Conservation (phyloP, 768 basidiomycete genomes). For the Grammothele lineata region DNA sequence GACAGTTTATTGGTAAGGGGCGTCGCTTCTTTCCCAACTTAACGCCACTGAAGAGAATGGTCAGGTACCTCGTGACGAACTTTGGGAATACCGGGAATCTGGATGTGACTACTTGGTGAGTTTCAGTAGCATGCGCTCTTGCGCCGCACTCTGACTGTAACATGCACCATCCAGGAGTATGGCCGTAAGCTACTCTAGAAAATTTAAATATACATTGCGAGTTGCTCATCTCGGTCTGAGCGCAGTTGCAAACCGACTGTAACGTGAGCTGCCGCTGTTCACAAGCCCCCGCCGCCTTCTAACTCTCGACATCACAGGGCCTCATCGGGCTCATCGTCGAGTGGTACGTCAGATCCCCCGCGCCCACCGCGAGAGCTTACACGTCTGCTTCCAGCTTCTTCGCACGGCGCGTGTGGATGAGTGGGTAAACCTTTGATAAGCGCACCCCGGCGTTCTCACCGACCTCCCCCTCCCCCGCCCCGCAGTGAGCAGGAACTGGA, state of each 20-base stretch:
- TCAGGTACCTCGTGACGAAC: slow-evolving; percentile 45
- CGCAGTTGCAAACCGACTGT: slow-evolving; percentile 49
- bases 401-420: slow-evolving; percentile 47
- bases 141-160: not conserved
- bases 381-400: slow-evolving; percentile 35
- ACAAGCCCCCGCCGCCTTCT: not conserved
- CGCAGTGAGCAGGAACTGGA: slow-evolving; percentile 41
- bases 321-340: slow-evolving; percentile 47
- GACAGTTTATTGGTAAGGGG: slow-evolving; percentile 42
- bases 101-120: slow-evolving; percentile 37
- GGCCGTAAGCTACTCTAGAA: slow-evolving; percentile 16
- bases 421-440: slow-evolving; percentile 25
- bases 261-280: slow-evolving; percentile 31
- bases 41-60: not conserved
- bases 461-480: not conserved
- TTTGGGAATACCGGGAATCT: slow-evolving; percentile 37
- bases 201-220: no score
- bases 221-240: not conserved
- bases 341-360: slow-evolving; percentile 31
- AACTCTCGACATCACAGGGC: slow-evolving; percentile 27
- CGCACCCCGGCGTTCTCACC: not conserved
- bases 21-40: no score
- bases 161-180: slow-evolving; percentile 9
- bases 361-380: no score
- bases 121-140: not conserved